A percentile compares a stretch with the other conserved stretches of the same genome.
These are phyloP conservation scores for Passiflora organensis DNA, from an alignment of 345 rosid genomes.

Conservation along the genomic window DNA sequence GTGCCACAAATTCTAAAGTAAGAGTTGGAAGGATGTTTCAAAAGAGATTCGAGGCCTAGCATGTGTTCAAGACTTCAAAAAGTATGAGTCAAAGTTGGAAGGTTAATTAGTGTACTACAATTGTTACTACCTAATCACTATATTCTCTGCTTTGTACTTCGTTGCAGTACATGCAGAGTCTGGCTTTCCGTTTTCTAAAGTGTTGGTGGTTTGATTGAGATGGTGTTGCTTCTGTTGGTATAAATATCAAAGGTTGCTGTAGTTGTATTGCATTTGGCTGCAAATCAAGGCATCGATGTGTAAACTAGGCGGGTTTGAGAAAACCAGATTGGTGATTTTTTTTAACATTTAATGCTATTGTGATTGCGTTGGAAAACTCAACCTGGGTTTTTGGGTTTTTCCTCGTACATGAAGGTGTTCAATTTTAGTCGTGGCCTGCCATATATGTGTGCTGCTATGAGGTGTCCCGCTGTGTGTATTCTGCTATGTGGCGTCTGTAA, in stretches of 20 bases:
- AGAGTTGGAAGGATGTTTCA: no score
- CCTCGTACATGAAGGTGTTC: not conserved
- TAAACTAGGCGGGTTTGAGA: no score
- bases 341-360: not conserved
- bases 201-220: not conserved
- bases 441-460: no score
- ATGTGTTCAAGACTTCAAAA: constrained; percentile 1
- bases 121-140: not conserved
- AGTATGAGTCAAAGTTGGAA: no score
- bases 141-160: constrained; percentile 21
- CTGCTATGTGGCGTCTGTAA: no score
- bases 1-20: no score
- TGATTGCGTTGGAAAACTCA: not conserved
- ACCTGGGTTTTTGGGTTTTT: not conserved
- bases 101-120: constrained; percentile 28
- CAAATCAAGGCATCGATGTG: no score
- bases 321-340: no score
- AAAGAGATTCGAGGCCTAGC: constrained; percentile 10
- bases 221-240: not conserved
- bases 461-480: no score
- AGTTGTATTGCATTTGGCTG: no score
- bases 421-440: not conserved
- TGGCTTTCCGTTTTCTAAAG: not conserved
- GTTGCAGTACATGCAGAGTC: constrained; percentile 25
- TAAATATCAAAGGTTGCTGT: not conserved